These are phyloP conservation scores for Trichosporon coremiiforme DNA, from an alignment of 1,284 basidiomycete genomes.

Conservation along the genomic window DNA sequence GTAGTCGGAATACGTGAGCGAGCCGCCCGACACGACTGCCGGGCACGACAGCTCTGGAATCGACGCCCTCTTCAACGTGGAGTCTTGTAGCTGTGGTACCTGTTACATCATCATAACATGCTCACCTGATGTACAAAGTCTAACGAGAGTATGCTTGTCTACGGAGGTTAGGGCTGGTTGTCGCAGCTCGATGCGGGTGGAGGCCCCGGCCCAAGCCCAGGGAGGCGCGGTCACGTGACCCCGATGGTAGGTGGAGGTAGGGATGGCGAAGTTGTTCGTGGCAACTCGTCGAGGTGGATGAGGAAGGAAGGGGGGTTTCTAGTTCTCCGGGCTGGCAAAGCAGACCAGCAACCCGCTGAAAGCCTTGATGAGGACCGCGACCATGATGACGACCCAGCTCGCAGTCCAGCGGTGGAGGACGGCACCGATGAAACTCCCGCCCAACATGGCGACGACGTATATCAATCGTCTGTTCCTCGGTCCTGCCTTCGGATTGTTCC, in stretches of 20 bases:
- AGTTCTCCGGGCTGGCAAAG: constrained; percentile 22
- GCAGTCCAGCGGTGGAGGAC: constrained; percentile 43
- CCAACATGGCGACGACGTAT: constrained; percentile 49
- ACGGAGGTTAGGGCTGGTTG: too few species aligned
- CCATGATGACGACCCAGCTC: constrained; percentile 46
- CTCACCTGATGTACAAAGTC: too few species aligned
- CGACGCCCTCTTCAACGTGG: too few species aligned
- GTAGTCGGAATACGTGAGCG: too few species aligned
- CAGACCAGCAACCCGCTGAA: constrained; percentile 34
- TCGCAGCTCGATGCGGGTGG: too few species aligned
- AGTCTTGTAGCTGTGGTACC: too few species aligned
- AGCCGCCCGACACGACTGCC: too few species aligned
- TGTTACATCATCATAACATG: too few species aligned
- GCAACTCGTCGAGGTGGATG: neutral
- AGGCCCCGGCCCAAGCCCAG: too few species aligned
- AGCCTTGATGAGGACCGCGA: constrained; percentile 44
- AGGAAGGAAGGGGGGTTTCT: neutral
- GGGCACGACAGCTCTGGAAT: too few species aligned
- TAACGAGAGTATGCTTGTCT: too few species aligned
- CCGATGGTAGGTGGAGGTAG: neutral
- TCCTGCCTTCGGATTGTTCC: constrained; percentile 36
- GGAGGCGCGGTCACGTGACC: neutral
- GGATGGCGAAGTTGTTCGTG: neutral
- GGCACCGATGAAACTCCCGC: constrained; percentile 49
- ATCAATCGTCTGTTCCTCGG: constrained; percentile 47